phyloP scores from a whole-genome alignment of 768 basidiomycete species.

The Cyclocybe aegerita region DNA sequence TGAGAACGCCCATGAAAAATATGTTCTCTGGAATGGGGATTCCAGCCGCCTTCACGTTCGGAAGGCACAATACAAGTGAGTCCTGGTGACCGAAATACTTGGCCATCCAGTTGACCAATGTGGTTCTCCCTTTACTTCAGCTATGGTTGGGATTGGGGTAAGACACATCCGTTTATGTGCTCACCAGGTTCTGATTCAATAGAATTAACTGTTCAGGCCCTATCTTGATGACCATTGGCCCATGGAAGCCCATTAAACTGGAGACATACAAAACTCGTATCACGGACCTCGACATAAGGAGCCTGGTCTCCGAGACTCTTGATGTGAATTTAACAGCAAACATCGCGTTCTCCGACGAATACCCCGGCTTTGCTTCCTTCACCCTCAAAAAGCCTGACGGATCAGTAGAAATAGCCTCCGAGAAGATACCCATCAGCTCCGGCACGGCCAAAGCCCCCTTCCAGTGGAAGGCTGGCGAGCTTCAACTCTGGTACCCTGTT shows the following conservation, averaged over 20 bases:
- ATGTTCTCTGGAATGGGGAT: constrained; percentile 86
- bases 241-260: constrained; percentile 80
- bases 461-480: constrained; percentile 49
- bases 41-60: constrained; percentile 86
- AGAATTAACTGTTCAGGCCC: constrained; percentile 50
- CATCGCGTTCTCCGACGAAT: constrained; percentile 40
- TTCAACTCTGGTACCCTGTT: constrained; percentile 86
- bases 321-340: constrained; percentile 50
- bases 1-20: constrained; percentile 63
- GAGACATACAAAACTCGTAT: constrained; percentile 69
- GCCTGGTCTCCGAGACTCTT: constrained; percentile 52
- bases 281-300: constrained; percentile 62
- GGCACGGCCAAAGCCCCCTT: constrained; percentile 43
- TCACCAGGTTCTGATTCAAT: neutral
- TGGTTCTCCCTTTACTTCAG: constrained; percentile 30
- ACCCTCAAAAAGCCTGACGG: constrained; percentile 50
- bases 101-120: neutral
- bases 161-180: constrained; percentile 1
- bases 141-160: constrained; percentile 92
- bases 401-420: constrained; percentile 37
- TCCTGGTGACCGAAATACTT: neutral
- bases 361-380: constrained; percentile 42
- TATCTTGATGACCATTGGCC: constrained; percentile 81
- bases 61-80: constrained; percentile 91
- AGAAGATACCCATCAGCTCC: constrained; percentile 32